Evolutionary conservation across 163 green algal genomes (phyloP).

Genomic region (Chlorella variabilis): DNA sequence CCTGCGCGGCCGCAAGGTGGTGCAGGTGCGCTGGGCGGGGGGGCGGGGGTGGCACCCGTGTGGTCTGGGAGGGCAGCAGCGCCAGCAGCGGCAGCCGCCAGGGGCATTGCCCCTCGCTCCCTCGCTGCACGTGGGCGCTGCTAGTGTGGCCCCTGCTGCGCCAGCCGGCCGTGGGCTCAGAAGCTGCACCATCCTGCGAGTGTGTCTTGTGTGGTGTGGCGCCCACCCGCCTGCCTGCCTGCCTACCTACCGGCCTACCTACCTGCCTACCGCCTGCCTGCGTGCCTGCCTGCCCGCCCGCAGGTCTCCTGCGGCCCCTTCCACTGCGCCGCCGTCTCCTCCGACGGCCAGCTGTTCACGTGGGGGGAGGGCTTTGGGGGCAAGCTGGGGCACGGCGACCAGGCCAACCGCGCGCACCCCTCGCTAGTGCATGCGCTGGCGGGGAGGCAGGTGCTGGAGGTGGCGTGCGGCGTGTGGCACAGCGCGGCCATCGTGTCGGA

Average conservation of each 20-base stretch:
- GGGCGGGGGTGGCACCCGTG: too few species aligned
- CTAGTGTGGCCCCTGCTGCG: too few species aligned
- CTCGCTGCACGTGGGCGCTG: too few species aligned
- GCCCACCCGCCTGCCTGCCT: too few species aligned
- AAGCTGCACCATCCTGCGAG: too few species aligned
- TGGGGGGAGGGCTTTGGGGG: slow-evolving; percentile 88
- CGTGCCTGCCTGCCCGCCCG: too few species aligned
- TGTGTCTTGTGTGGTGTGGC: too few species aligned
- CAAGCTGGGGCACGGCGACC: slow-evolving; percentile 79
- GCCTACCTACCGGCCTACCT: too few species aligned
- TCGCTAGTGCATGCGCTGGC: slow-evolving; percentile 61
- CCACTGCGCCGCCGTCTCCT: slow-evolving; percentile 76
- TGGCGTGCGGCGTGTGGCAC: slow-evolving; percentile 86
- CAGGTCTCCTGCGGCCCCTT: slow-evolving; percentile 85
- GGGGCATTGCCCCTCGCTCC: too few species aligned
- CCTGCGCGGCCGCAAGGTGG: slow-evolving; percentile 45
- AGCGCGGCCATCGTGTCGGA: slow-evolving; percentile 67
- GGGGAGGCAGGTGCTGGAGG: slow-evolving; percentile 48
- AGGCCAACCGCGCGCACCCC: slow-evolving; percentile 33
- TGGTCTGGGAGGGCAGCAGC: too few species aligned
- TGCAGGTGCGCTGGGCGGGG: slow-evolving; percentile 66
- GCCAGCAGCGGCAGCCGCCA: too few species aligned
- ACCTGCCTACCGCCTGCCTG: not conserved
- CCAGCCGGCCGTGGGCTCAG: too few species aligned
- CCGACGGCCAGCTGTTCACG: slow-evolving; percentile 78